Percentiles rank a stretch among this genome's conserved stretches.
phyloP scores from a whole-genome alignment of 139 green algal species.

The Tetraselmis striata region DNA sequence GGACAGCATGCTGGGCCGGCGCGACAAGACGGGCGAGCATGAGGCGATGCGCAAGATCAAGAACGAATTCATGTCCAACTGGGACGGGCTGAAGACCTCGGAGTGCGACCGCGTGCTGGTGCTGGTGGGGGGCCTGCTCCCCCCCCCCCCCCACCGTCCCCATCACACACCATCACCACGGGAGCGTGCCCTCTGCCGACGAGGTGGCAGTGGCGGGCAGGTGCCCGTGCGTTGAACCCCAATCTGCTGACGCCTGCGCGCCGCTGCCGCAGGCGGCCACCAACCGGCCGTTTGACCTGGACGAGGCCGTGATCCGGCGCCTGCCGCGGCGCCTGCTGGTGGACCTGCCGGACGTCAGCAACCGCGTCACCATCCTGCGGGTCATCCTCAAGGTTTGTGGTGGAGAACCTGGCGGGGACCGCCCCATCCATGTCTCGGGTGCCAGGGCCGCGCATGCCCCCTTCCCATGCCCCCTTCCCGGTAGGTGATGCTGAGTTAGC shows the following conservation, averaged over 20 bases:
- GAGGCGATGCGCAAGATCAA: constrained; percentile 69
- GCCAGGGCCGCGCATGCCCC: neutral
- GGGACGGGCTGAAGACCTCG: constrained; percentile 59
- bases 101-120: constrained; percentile 30
- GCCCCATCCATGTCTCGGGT: neutral
- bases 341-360: constrained; percentile 48
- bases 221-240: neutral
- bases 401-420: constrained; percentile 13
- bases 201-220: no score
- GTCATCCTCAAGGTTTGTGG: constrained; percentile 17
- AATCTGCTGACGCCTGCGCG: neutral
- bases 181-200: no score
- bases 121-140: no score
- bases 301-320: constrained; percentile 64
- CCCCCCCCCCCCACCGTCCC: neutral
- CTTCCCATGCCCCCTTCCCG: neutral
- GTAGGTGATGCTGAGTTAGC: constrained; percentile 29
- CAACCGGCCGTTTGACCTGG: constrained; percentile 67
- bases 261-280: constrained; percentile 61
- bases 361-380: constrained; percentile 46
- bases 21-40: constrained; percentile 48
- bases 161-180: neutral
- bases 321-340: constrained; percentile 57
- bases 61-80: constrained; percentile 65
- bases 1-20: constrained; percentile 39